Conservation (phyloP, 345 rosid genomes). For the Pelargonium nanum region DNA sequence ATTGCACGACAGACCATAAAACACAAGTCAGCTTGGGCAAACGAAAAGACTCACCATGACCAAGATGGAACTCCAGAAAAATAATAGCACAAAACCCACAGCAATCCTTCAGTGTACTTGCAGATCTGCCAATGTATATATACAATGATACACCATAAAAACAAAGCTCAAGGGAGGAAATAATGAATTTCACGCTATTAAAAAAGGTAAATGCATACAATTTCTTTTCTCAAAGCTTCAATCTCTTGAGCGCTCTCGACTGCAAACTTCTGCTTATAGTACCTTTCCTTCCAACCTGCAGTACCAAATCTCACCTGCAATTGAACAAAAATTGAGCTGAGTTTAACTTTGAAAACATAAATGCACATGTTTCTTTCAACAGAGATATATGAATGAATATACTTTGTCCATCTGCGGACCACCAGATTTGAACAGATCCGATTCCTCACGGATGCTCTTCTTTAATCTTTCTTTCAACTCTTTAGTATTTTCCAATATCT, state of each 20-base stretch:
- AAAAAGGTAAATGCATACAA: conserved; percentile 3
- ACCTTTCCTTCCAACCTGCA: conserved; percentile 17
- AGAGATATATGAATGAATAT: background rate
- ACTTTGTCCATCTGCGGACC: conserved; percentile 7
- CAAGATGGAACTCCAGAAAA: conserved; percentile 20
- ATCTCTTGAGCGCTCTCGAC: background rate
- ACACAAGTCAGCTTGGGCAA: too few relatives aligned
- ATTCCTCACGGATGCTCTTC: conserved; percentile 5
- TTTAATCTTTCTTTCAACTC: conserved; percentile 14
- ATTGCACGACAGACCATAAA: too few relatives aligned
- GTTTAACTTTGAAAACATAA: background rate
- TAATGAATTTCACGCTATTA: background rate
- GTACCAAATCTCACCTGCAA: conserved; percentile 14
- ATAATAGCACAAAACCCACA: conserved; percentile 20
- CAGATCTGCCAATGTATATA: too few relatives aligned
- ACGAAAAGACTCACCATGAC: conserved; percentile 14
- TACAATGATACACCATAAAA: too few relatives aligned
- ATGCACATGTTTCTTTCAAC: too few relatives aligned
- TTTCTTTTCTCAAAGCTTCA: conserved; percentile 9
- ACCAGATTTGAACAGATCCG: conserved; percentile 13
- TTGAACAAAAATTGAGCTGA: background rate
- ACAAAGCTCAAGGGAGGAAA: too few relatives aligned
- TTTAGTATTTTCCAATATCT: conserved; percentile 11
- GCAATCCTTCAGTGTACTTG: conserved; percentile 17
- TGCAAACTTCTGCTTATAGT: conserved; percentile 17